A percentile compares a stretch with the other conserved stretches of the same genome.
These are phyloP conservation scores for Boechera retrofracta DNA, from an alignment of 345 rosid species.

Conservation along the genomic window DNA sequence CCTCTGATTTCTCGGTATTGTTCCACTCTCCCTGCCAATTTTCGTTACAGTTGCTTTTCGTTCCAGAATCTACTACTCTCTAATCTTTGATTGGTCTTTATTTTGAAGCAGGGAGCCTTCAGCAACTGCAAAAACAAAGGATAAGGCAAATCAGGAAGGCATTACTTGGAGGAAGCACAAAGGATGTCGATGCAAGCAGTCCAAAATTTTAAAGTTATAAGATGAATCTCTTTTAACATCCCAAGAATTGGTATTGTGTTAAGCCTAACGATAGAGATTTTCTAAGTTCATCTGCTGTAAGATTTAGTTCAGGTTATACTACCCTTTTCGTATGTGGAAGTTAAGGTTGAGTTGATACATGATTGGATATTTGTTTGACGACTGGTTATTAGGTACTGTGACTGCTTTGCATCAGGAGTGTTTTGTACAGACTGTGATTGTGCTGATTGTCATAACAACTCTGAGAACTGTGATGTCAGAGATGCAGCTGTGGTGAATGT, in stretches of 20 bases:
- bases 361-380: not conserved
- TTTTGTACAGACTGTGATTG: slow-evolving; percentile 61
- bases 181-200: slow-evolving; percentile 60
- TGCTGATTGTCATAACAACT: slow-evolving; percentile 52
- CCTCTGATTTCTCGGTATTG: slow-evolving; percentile 30
- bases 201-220: slow-evolving; percentile 65
- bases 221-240: slow-evolving; percentile 8
- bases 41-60: not conserved
- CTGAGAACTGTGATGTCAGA: slow-evolving; percentile 47
- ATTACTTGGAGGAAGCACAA: slow-evolving; percentile 42
- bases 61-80: slow-evolving; percentile 3
- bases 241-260: too few species aligned
- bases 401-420: slow-evolving; percentile 60
- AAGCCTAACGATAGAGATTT: too few species aligned
- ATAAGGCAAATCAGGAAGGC: slow-evolving; percentile 24
- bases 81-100: slow-evolving; percentile 3
- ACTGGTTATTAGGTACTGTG: slow-evolving; percentile 56
- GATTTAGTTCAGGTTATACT: not conserved
- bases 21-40: not conserved
- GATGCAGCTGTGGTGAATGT: slow-evolving; percentile 45
- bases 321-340: not conserved
- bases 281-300: slow-evolving; percentile 3
- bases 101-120: slow-evolving; percentile 45
- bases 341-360: slow-evolving; percentile 6
- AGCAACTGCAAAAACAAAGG: slow-evolving; percentile 15